Evolutionary conservation across 306 rosid genomes (phyloP).

Genomic region (Citrullus colocynthis): DNA sequence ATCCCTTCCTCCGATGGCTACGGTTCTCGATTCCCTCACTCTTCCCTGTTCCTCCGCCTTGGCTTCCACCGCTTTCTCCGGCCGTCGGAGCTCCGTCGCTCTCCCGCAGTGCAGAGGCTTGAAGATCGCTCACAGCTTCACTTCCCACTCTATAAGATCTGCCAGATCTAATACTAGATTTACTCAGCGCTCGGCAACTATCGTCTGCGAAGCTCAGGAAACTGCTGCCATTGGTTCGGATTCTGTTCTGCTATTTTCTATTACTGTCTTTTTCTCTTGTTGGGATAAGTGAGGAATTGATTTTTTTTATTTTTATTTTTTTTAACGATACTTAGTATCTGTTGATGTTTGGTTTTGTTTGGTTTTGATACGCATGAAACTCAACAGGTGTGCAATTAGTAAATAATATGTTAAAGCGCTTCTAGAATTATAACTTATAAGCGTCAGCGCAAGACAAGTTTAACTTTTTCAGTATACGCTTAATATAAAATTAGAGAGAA

Average conservation of each 20-base stretch:
- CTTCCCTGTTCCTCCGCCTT: constrained; percentile 36
- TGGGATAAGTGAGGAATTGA: background rate
- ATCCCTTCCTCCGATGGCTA: constrained; percentile 61
- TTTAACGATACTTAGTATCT: background rate
- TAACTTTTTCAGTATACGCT: background rate
- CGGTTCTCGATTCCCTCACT: constrained; percentile 41
- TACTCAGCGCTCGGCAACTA: constrained; percentile 22
- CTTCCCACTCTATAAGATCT: constrained; percentile 14
- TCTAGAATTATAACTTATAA: background rate
- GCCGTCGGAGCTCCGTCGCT: constrained; percentile 13
- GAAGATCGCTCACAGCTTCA: constrained; percentile 22
- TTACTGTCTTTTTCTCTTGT: background rate
- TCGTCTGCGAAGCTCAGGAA: constrained; percentile 63
- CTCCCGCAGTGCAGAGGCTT: constrained; percentile 46
- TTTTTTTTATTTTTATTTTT: background rate
- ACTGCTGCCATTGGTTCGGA: constrained; percentile 57
- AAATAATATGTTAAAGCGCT: background rate
- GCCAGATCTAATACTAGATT: constrained; percentile 13
- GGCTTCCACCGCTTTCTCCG: constrained; percentile 25
- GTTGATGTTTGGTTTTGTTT: background rate
- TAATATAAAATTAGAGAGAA: background rate
- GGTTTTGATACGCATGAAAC: background rate
- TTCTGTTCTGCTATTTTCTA: background rate
- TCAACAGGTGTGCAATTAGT: background rate
- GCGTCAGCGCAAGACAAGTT: background rate